phyloP scores from a whole-genome alignment of 495 filamentous ascomycete genomes.

The Neurospora hispaniola region DNA sequence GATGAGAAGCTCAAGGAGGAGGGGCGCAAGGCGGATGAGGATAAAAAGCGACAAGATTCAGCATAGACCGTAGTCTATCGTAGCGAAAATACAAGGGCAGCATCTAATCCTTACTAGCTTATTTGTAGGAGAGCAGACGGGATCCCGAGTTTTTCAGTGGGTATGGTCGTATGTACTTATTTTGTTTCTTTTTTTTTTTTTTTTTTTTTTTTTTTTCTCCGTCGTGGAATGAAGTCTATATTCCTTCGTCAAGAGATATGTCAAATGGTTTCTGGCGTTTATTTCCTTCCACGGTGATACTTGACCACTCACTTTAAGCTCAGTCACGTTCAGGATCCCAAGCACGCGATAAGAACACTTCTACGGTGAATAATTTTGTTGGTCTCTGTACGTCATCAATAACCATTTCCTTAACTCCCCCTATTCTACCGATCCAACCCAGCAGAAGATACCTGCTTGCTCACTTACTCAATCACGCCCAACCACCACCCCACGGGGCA shows the following conservation, averaged over 20 bases:
- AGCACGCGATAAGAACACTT: too few relatives aligned
- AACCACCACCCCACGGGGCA: not conserved
- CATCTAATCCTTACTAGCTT: conserved; percentile 13
- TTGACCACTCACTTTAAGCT: not conserved
- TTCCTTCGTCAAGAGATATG: not conserved
- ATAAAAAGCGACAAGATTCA: conserved; percentile 1
- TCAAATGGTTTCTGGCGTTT: too few relatives aligned
- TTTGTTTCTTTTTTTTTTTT: too few relatives aligned
- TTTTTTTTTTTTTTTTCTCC: too few relatives aligned
- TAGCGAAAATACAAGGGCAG: too few relatives aligned
- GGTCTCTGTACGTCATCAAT: too few relatives aligned
- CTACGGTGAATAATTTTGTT: too few relatives aligned
- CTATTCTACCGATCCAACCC: not conserved
- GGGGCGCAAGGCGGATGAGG: conserved; percentile 16
- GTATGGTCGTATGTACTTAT: not conserved
- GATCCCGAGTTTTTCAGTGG: conserved; percentile 33
- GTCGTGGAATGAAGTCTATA: not conserved
- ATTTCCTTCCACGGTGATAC: too few relatives aligned
- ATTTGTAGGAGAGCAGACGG: conserved; percentile 42
- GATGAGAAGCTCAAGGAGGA: conserved; percentile 40
- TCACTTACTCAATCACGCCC: not conserved
- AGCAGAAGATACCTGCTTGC: not conserved
- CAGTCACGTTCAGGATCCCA: too few relatives aligned
- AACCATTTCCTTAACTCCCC: not conserved
- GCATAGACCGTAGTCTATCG: conserved; percentile 3